Conservation (phyloP, 257 asterid genomes). For the Nicotiana benthamiana region DNA sequence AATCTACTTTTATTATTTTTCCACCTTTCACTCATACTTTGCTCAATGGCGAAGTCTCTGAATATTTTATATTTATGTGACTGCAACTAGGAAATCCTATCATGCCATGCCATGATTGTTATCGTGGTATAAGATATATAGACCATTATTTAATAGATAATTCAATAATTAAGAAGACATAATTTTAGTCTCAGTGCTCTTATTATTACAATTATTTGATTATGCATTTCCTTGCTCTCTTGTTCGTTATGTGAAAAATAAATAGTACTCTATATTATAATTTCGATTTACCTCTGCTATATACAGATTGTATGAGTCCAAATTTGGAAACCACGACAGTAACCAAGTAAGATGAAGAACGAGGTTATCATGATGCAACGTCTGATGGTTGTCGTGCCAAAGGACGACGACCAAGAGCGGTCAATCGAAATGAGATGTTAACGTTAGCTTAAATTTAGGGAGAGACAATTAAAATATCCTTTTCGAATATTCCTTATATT, state of each 20-base stretch:
- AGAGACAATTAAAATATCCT: no score
- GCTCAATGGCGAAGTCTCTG: not conserved
- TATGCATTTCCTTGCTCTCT: not conserved
- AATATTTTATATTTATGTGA: not conserved
- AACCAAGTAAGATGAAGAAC: no score
- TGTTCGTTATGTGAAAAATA: not conserved
- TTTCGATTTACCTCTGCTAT: no score
- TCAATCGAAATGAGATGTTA: no score
- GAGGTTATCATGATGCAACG: no score
- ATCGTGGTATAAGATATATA: not conserved
- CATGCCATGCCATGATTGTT: not conserved
- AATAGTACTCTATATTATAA: no score
- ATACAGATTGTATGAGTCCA: no score
- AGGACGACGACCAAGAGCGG: no score
- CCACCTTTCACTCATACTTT: not conserved
- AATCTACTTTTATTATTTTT: not conserved
- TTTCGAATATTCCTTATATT: no score
- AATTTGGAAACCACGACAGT: no score
- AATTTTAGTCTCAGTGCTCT: not conserved
- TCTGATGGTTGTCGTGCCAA: no score
- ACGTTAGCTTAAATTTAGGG: no score
- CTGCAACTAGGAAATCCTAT: not conserved
- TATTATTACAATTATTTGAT: not conserved
- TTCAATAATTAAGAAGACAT: not conserved
- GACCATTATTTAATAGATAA: not conserved